Evolutionary conservation across 352 stramenopile genomes (phyloP), one percentile per base, ranked within the genome.

Genomic region (Plasmopara viticola): DNA sequence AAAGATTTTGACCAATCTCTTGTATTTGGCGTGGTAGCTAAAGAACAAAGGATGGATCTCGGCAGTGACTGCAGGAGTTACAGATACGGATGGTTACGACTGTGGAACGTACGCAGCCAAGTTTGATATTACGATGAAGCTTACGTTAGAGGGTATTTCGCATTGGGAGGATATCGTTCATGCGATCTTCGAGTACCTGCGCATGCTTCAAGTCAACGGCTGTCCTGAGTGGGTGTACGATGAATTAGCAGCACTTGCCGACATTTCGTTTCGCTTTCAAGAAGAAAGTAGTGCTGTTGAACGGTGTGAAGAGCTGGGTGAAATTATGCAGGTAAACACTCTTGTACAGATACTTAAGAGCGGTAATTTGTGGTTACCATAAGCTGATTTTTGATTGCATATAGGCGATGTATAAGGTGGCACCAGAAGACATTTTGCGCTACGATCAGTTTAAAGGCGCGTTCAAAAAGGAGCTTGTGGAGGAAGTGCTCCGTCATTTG

Each of bases 11-110:
- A 30, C 57, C 52, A 56, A 6, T 68, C 10, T 8, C 2, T 52
- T 9, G 20, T 25, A 25, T 20, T 20, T 46, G 35, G 20, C 28
- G 13, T 56, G 9, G 39, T 44, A 93, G 83, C 66, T 94, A 10
- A 94, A 94, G 48, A 56, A 70, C n/a, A 62, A 64, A 5, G 78
- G 81, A 5, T 91, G 79, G 79, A 87, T 87, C 34, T 87, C 79
- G 2, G 73, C 84, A 3, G 62, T 94, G 28, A 86, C 76, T 0
- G 84, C 79, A 25, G 79, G 79, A 33, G 69, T 87, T 34, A 86
- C 70, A 4, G 73, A 87, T 50, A 84, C 64, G n/a, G 74, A 89
- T 51, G 79, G 79, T 8, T 86, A 84, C 42, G 77, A 87, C 30
- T 83, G 66, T 20, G 78, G 78, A 7, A 87, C 70, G 9, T 87